Conservation (phyloP, 352 stramenopile genomes). For the Aphanomyces cochlioides region DNA sequence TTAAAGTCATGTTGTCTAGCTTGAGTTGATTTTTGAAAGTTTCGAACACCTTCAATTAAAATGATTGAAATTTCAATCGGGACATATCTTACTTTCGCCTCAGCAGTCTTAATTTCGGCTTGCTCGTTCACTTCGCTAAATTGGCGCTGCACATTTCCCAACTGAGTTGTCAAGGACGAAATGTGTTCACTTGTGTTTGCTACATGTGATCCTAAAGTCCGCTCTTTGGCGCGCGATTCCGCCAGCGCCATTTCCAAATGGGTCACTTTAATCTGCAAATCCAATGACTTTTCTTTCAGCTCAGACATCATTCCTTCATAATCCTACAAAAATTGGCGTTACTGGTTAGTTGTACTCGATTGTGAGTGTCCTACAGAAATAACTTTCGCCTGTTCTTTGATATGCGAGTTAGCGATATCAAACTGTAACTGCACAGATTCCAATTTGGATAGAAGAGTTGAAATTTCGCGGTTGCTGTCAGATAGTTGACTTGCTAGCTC, state of each 20-base stretch:
- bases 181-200: neutral
- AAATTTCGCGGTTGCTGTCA: neutral
- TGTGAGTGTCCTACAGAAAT: too few relatives aligned
- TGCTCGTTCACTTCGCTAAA: slow-evolving; percentile 6
- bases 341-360: too few relatives aligned
- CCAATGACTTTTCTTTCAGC: neutral
- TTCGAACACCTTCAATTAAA: neutral
- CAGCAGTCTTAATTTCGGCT: neutral
- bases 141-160: slow-evolving; percentile 1
- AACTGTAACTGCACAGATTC: neutral
- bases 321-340: neutral
- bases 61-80: neutral
- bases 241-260: neutral
- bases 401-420: neutral
- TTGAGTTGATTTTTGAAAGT: neutral
- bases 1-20: neutral
- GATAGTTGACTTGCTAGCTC: neutral
- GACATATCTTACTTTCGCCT: neutral
- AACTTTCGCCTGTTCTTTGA: neutral
- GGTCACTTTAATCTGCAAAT: neutral
- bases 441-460: neutral
- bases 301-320: neutral
- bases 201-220: neutral
- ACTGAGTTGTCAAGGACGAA: neutral
- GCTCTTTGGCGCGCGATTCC: neutral